Percentiles rank a stretch among this genome's conserved stretches.
Evolutionary conservation across 495 filamentous ascomycete genomes (phyloP).

Genomic region (Neurospora sp.): DNA sequence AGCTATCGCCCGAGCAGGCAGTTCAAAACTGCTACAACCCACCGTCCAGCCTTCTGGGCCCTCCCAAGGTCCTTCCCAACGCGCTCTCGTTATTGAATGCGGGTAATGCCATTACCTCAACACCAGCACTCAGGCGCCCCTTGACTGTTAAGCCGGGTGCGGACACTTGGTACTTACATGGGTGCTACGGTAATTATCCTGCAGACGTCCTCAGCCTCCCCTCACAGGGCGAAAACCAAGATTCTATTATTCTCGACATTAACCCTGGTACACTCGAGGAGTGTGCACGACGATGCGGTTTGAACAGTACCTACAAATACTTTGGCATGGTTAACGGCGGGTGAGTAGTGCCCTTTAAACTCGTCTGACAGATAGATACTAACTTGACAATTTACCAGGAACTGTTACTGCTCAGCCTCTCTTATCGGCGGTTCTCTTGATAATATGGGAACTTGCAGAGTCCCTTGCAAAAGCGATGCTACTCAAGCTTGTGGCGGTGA

Average conservation of each 20-base stretch:
- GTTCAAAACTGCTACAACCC: neutral
- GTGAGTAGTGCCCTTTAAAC: neutral
- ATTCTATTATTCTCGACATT: neutral
- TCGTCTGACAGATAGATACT: neutral
- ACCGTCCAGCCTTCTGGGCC: neutral
- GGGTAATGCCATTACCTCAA: neutral
- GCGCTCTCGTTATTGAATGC: neutral
- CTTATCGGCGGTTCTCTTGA: neutral
- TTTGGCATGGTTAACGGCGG: slow-evolving; percentile 1
- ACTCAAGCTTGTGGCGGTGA: neutral
- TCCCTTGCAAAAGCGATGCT: neutral
- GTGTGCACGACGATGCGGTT: neutral
- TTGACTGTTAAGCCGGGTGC: neutral
- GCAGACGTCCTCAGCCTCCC: neutral
- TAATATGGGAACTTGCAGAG: neutral
- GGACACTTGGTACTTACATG: neutral
- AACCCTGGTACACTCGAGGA: slow-evolving; percentile 1
- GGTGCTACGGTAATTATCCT: neutral
- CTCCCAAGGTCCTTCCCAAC: neutral
- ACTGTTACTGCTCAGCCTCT: neutral
- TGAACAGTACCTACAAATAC: neutral
- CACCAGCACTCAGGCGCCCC: neutral
- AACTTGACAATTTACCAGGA: neutral
- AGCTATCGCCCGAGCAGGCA: neutral
- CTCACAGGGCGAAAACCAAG: neutral